These are phyloP conservation scores for Anisodus tanguticus DNA, from an alignment of 257 asterid species.

Conservation along the genomic window DNA sequence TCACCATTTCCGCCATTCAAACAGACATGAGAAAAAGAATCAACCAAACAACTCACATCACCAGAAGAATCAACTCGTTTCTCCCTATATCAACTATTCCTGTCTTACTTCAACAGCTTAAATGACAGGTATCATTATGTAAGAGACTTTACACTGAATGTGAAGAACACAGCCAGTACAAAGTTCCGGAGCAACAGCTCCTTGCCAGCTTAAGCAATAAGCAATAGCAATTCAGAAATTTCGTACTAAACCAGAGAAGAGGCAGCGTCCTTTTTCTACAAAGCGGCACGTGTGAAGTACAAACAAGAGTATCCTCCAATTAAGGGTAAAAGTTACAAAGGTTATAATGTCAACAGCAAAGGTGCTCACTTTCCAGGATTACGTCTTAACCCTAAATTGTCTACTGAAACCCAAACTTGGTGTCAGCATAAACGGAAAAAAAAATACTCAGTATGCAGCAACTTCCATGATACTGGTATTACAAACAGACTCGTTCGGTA, in stretches of 20 bases:
- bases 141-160: not conserved
- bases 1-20: not conserved
- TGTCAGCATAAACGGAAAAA: not conserved
- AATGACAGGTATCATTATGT: not conserved
- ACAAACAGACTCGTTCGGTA: not conserved
- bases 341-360: constrained; percentile 8
- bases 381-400: constrained; percentile 10
- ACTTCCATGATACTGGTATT: constrained; percentile 19
- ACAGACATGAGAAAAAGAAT: not conserved
- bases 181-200: not conserved
- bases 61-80: not conserved
- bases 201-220: not conserved
- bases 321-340: not conserved
- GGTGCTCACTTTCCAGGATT: not conserved
- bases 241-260: not conserved
- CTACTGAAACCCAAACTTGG: constrained; percentile 24
- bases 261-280: not conserved
- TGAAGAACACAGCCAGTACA: not conserved
- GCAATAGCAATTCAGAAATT: not conserved
- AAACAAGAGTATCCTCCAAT: constrained; percentile 20
- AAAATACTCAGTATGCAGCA: not conserved
- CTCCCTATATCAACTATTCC: not conserved
- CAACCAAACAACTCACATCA: not conserved
- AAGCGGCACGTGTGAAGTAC: not conserved
- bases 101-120: not conserved